Evolutionary conservation across 2,329 filamentous ascomycete species (phyloP).

Genomic region (Pyrenophora graminea): DNA sequence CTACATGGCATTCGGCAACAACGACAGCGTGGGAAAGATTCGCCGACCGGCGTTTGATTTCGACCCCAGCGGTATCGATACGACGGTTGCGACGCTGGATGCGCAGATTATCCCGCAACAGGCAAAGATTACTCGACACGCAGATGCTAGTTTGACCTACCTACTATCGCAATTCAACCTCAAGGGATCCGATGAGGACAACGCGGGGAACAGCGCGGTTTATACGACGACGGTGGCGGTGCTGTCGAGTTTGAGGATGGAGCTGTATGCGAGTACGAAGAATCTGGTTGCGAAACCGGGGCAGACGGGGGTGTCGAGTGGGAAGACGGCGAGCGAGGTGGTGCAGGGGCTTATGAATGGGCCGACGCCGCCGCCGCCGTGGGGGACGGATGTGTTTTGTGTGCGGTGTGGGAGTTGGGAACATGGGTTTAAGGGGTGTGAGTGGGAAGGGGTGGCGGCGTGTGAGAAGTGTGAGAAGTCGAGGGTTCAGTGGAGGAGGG

Average conservation of each 20-base stretch:
- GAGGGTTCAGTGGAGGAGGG: conserved; percentile 6
- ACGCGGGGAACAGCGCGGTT: conserved; percentile 18
- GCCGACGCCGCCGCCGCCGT: conserved; percentile 20
- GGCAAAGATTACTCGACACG: conserved; percentile 9
- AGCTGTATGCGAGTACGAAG: conserved; percentile 6
- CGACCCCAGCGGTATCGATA: conserved; percentile 8
- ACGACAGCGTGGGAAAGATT: conserved; percentile 3
- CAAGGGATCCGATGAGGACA: not conserved
- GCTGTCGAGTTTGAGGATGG: conserved; percentile 13
- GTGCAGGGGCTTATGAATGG: conserved; percentile 18
- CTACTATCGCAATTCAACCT: conserved; percentile 13
- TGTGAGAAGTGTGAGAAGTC: conserved; percentile 12
- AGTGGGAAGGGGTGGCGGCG: conserved; percentile 2
- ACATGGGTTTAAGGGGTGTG: conserved; percentile 11
- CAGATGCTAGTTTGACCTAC: conserved; percentile 6
- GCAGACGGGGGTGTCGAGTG: conserved; percentile 11
- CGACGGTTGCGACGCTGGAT: conserved; percentile 20
- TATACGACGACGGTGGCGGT: conserved; percentile 20
- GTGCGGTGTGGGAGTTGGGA: conserved; percentile 9
- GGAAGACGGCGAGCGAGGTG: conserved; percentile 10
- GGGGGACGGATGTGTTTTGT: conserved; percentile 16
- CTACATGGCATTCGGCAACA: conserved; percentile 17
- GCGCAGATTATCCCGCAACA: conserved; percentile 19
- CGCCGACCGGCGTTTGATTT: conserved; percentile 16
- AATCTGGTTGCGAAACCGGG: conserved; percentile 17